Evolutionary conservation across 208 protist species (phyloP).

Genomic region (Acanthamoeba sp.): DNA sequence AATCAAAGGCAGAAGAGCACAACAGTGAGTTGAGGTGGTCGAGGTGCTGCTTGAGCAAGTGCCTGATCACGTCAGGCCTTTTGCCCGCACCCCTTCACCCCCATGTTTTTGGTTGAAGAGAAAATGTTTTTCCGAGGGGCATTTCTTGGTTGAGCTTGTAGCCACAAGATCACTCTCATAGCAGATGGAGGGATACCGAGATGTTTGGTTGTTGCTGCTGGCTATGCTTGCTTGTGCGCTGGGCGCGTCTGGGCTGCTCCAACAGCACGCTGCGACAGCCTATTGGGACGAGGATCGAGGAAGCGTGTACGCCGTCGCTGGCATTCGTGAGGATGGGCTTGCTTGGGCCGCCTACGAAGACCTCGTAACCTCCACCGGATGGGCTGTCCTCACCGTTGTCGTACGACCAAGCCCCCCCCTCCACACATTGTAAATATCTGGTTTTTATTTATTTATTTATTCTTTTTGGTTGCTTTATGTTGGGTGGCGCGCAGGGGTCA

Average conservation of each 20-base stretch:
- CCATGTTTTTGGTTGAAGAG: no score
- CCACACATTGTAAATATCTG: no score
- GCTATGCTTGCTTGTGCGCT: not conserved
- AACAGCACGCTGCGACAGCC: not conserved
- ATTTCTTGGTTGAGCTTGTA: no score
- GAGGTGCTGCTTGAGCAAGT: no score
- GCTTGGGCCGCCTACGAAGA: slow-evolving; percentile 46
- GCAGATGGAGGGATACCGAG: not conserved
- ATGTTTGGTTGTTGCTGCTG: not conserved
- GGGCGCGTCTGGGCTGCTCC: not conserved
- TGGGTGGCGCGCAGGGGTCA: not conserved
- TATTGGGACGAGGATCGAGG: not conserved
- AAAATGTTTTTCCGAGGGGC: no score
- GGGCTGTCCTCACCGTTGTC: slow-evolving; percentile 23
- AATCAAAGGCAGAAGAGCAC: no score
- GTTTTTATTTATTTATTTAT: no score
- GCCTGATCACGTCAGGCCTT: no score
- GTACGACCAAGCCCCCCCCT: not conserved
- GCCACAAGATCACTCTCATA: no score
- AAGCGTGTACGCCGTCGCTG: not conserved
- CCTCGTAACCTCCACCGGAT: slow-evolving; percentile 1
- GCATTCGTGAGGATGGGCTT: slow-evolving; percentile 12
- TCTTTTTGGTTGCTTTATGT: no score
- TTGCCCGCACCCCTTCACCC: no score
- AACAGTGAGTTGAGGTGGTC: no score